These are phyloP conservation scores for Manihot esculenta DNA, from an alignment of 441 rosid genomes.

Conservation along the genomic window DNA sequence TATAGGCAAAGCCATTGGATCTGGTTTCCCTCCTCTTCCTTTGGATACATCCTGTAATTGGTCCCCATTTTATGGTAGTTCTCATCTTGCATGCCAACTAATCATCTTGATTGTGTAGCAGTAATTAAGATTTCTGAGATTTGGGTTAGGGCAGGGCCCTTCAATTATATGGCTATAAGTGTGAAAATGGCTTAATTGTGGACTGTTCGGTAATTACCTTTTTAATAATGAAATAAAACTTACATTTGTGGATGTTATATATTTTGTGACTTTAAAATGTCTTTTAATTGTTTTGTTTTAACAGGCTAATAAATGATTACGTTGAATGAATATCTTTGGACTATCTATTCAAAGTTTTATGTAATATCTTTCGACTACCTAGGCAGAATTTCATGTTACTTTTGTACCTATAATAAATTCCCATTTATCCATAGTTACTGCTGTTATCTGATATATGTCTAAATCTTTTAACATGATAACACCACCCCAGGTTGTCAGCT, in stretches of 20 bases:
- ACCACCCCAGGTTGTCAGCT: conserved; percentile 80
- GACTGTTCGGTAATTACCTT: background rate
- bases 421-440: conserved; percentile 4
- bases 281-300: background rate
- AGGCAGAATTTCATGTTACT: background rate
- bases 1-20: background rate
- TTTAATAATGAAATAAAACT: background rate
- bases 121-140: background rate
- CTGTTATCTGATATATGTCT: conserved; percentile 7
- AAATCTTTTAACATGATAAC: conserved; percentile 18
- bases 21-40: background rate
- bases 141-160: background rate
- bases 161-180: background rate
- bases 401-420: background rate
- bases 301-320: background rate
- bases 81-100: background rate
- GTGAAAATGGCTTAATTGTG: background rate
- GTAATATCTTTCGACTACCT: conserved; percentile 9
- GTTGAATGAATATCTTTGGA: conserved; percentile 11
- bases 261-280: background rate
- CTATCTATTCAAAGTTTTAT: conserved; percentile 1
- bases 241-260: background rate
- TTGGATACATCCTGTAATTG: background rate
- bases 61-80: background rate
- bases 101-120: background rate